Conservation (phyloP, 805 yeast genomes). For the Candida endomychidarum region DNA sequence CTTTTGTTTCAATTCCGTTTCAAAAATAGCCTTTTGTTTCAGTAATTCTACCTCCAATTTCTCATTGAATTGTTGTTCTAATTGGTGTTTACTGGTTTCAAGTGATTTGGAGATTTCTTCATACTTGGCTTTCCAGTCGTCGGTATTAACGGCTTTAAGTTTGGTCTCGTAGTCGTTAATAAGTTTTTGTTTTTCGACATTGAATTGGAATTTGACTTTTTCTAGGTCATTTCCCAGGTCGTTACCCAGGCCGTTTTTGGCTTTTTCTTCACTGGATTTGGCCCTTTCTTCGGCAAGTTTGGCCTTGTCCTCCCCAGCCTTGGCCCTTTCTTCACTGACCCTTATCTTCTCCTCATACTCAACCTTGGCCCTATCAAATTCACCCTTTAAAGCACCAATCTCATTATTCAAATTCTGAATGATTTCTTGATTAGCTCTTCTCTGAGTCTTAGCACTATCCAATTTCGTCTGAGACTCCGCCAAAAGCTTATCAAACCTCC, state of each 20-base stretch:
- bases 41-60: constrained; percentile 22
- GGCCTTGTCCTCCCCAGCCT: too few species aligned
- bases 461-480: constrained; percentile 28
- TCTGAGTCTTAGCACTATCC: constrained; percentile 22
- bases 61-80: constrained; percentile 22
- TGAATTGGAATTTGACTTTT: constrained; percentile 9
- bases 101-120: constrained; percentile 19
- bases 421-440: constrained; percentile 19
- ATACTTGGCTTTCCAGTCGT: constrained; percentile 16
- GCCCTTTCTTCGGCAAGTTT: too few species aligned
- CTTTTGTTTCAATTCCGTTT: too few species aligned
- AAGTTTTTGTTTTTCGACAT: constrained; percentile 10
- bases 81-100: constrained; percentile 13
- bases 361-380: constrained; percentile 10
- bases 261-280: background rate
- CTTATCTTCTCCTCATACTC: constrained; percentile 4
- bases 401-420: constrained; percentile 26
- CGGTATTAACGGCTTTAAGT: constrained; percentile 5
- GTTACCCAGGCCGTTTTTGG: too few species aligned
- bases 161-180: constrained; percentile 16
- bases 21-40: constrained; percentile 23
- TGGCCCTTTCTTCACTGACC: too few species aligned
- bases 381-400: constrained; percentile 16
- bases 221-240: constrained; percentile 9
- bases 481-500: constrained; percentile 31